Percentiles rank a stretch among this genome's conserved stretches.
Conservation (phyloP, 108 stramenopile species). For the Nitzschia sp. region DNA sequence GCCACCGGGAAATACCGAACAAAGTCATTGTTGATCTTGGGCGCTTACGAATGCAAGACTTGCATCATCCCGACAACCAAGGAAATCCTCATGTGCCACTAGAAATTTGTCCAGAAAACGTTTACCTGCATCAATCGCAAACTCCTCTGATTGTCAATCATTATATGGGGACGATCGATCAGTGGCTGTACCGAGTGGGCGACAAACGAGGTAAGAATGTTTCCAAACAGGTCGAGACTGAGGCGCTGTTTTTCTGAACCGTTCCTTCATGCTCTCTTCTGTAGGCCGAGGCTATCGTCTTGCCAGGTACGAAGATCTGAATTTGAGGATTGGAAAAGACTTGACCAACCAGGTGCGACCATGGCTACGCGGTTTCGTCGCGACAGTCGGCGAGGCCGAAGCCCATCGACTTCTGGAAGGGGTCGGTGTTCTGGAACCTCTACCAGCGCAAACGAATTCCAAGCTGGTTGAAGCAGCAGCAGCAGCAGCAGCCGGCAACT, state of each 20-base stretch:
- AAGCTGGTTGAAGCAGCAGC: neutral
- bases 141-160: conserved; percentile 12
- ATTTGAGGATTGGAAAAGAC: neutral
- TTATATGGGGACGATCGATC: conserved; percentile 17
- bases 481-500: neutral
- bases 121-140: neutral
- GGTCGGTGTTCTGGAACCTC: conserved; percentile 9
- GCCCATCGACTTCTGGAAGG: conserved; percentile 3
- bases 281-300: conserved; percentile 17
- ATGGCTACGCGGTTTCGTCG: conserved; percentile 22
- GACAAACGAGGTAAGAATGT: conserved; percentile 17
- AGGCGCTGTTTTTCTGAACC: too few relatives aligned
- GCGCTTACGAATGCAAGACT: conserved; percentile 6
- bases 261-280: too few relatives aligned
- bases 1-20: conserved; percentile 1
- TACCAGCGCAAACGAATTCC: neutral
- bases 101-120: conserved; percentile 12
- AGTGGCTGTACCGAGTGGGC: conserved; percentile 13
- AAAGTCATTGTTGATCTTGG: conserved; percentile 18
- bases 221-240: too few relatives aligned
- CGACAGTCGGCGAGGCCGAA: conserved; percentile 9
- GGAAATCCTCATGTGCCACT: conserved; percentile 22
- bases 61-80: neutral
- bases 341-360: conserved; percentile 1
- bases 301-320: conserved; percentile 25